Percentiles rank a stretch among this genome's conserved stretches.
These are phyloP conservation scores for Filosporella fistucella DNA, from an alignment of 495 filamentous ascomycete species.

Conservation along the genomic window DNA sequence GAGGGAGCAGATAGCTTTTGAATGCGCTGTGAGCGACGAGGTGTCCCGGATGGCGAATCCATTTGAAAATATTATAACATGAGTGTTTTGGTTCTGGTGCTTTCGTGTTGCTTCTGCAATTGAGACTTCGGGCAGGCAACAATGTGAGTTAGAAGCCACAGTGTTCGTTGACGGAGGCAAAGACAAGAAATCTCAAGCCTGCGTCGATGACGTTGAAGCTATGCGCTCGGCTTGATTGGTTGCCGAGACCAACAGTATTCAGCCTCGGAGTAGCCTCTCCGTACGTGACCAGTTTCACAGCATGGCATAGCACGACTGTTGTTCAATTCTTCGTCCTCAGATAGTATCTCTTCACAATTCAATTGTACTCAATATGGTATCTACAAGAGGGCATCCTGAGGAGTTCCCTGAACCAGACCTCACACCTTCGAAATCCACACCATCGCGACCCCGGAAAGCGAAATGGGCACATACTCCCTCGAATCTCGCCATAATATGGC, in stretches of 20 bases:
- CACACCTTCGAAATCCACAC: constrained; percentile 20
- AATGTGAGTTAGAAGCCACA: constrained; percentile 12
- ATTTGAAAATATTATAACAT: constrained; percentile 19
- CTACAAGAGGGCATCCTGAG: constrained; percentile 18
- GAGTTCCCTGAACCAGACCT: constrained; percentile 20
- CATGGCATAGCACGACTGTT: not conserved
- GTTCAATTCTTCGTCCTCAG: not conserved
- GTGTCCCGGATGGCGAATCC: constrained; percentile 20
- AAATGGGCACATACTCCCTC: constrained; percentile 67
- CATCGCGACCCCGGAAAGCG: constrained; percentile 25
- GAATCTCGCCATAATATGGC: constrained; percentile 64
- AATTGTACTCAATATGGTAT: constrained; percentile 15
- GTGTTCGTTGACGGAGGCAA: not conserved
- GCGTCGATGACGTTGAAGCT: constrained; percentile 15
- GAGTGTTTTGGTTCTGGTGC: not conserved
- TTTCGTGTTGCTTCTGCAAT: constrained; percentile 7
- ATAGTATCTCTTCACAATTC: not conserved
- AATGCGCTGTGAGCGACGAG: constrained; percentile 18
- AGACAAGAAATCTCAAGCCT: constrained; percentile 9
- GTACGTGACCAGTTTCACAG: not conserved
- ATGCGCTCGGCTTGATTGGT: not conserved
- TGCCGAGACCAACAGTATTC: not conserved
- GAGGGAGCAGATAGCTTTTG: constrained; percentile 9
- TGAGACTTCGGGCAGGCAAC: constrained; percentile 1
- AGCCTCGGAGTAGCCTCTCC: not conserved